phyloP scores from a whole-genome alignment of 768 basidiomycete genomes.

The Trametes elegans region DNA sequence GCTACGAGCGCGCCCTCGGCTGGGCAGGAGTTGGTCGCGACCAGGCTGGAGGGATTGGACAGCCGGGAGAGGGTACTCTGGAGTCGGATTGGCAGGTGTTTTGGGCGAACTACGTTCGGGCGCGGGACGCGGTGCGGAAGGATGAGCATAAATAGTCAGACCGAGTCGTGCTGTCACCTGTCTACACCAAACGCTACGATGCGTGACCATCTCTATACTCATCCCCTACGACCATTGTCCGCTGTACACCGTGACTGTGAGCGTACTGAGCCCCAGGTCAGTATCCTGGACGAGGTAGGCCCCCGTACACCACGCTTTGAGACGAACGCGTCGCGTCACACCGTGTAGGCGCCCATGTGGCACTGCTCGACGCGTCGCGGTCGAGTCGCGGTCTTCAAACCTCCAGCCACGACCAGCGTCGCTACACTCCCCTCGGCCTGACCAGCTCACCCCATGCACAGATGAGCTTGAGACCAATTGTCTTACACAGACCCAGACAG shows the following conservation, averaged over 20 bases:
- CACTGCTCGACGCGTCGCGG: neutral
- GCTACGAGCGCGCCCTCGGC: constrained; percentile 65
- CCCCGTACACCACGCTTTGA: neutral
- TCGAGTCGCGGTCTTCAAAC: too few species aligned
- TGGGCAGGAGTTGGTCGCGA: constrained; percentile 57
- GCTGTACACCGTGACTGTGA: too few species aligned
- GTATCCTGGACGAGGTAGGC: neutral
- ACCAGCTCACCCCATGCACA: neutral
- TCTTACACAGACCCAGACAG: constrained; percentile 21
- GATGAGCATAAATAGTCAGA: constrained; percentile 1
- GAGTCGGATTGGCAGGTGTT: constrained; percentile 62
- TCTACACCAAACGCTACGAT: neutral
- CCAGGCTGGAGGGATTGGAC: constrained; percentile 34
- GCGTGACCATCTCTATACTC: neutral
- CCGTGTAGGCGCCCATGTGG: constrained; percentile 2
- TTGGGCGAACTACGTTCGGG: constrained; percentile 58
- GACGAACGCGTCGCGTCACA: constrained; percentile 9
- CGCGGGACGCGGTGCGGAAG: constrained; percentile 31
- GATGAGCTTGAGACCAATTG: constrained; percentile 20
- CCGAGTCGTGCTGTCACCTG: neutral
- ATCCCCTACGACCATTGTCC: too few species aligned
- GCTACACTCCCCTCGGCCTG: neutral
- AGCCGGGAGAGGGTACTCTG: constrained; percentile 50
- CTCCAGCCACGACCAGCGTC: too few species aligned
- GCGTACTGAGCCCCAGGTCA: too few species aligned